Conservation (phyloP, 805 yeast species). For the Cyberlindnera petersonii region DNA sequence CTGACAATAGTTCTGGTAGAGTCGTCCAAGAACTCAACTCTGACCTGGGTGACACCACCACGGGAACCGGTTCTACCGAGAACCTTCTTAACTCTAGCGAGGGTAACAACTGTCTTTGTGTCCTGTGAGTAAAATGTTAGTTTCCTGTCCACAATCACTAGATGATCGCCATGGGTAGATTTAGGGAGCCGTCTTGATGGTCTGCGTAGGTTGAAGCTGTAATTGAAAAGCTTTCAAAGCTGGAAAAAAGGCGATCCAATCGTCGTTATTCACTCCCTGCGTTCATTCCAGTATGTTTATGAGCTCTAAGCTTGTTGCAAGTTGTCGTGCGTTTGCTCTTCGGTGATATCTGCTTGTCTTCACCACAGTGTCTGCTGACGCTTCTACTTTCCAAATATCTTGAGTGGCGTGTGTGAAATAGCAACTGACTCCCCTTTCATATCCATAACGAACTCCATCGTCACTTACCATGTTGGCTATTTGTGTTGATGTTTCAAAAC, state of each 20-base stretch:
- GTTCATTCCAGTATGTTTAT: no score
- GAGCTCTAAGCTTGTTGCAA: no score
- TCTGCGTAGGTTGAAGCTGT: no score
- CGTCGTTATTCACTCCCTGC: no score
- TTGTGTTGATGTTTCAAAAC: conserved; percentile 10
- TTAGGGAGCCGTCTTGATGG: neutral
- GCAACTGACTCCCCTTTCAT: neutral
- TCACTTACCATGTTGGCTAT: conserved; percentile 26
- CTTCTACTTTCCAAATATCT: no score
- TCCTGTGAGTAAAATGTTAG: conserved; percentile 21
- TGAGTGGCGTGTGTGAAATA: neutral
- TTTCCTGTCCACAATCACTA: neutral
- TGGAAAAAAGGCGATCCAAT: no score
- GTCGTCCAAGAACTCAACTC: conserved; percentile 95
- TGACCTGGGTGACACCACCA: conserved; percentile 99
- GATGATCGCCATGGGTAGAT: neutral
- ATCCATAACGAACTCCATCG: neutral
- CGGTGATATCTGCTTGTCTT: no score
- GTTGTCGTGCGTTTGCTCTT: no score
- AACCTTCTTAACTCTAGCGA: conserved; percentile 99
- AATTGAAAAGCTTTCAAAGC: no score
- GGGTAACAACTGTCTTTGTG: conserved; percentile 68
- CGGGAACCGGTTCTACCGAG: conserved; percentile 99
- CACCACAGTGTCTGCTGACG: no score
- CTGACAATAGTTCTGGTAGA: conserved; percentile 93